These are phyloP conservation scores for Combretum micranthum DNA, from an alignment of 345 rosid species.

Conservation along the genomic window DNA sequence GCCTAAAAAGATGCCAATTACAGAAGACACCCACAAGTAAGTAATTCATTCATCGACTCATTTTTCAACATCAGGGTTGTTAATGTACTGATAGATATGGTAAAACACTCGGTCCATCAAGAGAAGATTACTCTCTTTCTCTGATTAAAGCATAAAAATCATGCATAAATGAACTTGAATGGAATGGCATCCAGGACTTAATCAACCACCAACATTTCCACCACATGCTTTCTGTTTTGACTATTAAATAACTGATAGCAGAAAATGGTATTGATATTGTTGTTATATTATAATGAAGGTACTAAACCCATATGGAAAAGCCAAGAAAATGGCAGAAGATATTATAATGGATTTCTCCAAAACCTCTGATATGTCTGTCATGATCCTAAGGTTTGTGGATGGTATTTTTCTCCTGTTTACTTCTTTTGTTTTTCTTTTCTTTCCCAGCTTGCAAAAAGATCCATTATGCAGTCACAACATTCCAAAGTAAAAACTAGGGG, in stretches of 20 bases:
- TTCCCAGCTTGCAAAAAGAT: too few species aligned
- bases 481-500: too few species aligned
- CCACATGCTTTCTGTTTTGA: background rate
- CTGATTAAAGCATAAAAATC: too few species aligned
- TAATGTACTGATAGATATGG: too few species aligned
- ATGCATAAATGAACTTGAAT: too few species aligned
- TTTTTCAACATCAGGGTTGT: too few species aligned
- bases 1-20: slow-evolving; percentile 92
- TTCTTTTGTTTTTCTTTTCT: too few species aligned
- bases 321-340: slow-evolving; percentile 99
- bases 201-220: too few species aligned
- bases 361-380: slow-evolving; percentile 82
- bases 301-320: slow-evolving; percentile 96
- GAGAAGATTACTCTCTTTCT: too few species aligned
- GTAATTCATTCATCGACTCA: background rate
- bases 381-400: slow-evolving; percentile 71
- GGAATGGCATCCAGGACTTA: too few species aligned
- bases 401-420: background rate
- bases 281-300: slow-evolving; percentile 25
- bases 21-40: slow-evolving; percentile 92
- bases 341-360: slow-evolving; percentile 86
- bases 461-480: too few species aligned
- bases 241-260: background rate
- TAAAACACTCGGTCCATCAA: too few species aligned
- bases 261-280: background rate